phyloP scores from a whole-genome alignment of 2,329 filamentous ascomycete genomes.

The Ophiostoma novo-ulmi region DNA sequence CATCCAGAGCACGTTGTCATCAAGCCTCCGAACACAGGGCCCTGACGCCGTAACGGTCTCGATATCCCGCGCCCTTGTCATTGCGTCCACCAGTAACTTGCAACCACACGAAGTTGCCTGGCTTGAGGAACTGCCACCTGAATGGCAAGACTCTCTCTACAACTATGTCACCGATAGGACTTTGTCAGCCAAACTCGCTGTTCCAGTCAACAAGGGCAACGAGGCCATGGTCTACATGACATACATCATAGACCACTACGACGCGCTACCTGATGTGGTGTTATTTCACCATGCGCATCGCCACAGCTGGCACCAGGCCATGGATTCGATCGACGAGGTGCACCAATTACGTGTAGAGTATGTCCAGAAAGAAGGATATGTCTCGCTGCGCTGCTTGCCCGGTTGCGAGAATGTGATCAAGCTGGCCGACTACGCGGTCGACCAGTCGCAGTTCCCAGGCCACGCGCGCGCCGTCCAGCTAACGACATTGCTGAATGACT shows the following conservation, averaged over 20 bases:
- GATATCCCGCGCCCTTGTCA: background rate
- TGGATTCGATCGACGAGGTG: conserved; percentile 47
- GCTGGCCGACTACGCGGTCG: conserved; percentile 19
- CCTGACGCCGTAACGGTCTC: background rate
- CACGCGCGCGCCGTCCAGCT: background rate
- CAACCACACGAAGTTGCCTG: background rate
- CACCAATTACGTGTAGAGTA: conserved; percentile 47
- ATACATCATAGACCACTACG: conserved; percentile 58
- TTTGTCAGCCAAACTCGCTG: conserved; percentile 26
- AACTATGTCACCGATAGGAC: background rate
- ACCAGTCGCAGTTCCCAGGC: background rate
- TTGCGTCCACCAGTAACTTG: background rate
- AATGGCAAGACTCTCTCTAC: background rate
- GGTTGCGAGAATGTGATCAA: conserved; percentile 32
- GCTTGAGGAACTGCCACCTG: background rate
- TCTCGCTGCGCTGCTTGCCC: conserved; percentile 52
- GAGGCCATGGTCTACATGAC: conserved; percentile 60
- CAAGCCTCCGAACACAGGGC: background rate
- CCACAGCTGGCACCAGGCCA: conserved; percentile 53
- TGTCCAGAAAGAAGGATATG: conserved; percentile 50
- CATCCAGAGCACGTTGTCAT: too few species aligned
- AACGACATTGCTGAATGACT: background rate
- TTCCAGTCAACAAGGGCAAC: conserved; percentile 41
- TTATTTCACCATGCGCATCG: conserved; percentile 56
- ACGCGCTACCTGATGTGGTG: conserved; percentile 51